Conservation (phyloP, 768 basidiomycete genomes). For the Leucocoprinus leucothites region DNA sequence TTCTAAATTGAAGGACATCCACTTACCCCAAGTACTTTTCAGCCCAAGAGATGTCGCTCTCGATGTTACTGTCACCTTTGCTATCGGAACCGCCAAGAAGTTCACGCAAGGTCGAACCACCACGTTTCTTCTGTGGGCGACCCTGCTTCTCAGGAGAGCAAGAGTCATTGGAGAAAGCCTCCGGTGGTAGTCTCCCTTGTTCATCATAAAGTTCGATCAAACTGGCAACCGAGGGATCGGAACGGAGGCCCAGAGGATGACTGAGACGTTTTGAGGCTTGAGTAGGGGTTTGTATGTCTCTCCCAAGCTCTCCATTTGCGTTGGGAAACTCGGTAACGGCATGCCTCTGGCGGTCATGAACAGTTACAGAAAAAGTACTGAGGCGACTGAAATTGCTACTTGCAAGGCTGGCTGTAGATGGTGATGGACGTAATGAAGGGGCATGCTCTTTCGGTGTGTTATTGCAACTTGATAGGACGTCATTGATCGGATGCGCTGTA, state of each 20-base stretch:
- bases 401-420: conserved; percentile 51
- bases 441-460: background rate
- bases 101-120: conserved; percentile 72
- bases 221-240: conserved; percentile 78
- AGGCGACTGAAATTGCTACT: conserved; percentile 48
- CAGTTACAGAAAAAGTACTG: conserved; percentile 71
- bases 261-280: conserved; percentile 32
- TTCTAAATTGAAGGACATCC: background rate
- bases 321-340: conserved; percentile 64
- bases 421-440: conserved; percentile 38
- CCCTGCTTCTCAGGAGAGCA: conserved; percentile 28
- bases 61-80: conserved; percentile 36
- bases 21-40: conserved; percentile 69
- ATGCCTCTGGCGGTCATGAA: conserved; percentile 51
- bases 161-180: conserved; percentile 64
- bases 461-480: conserved; percentile 25
- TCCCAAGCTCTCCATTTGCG: conserved; percentile 42
- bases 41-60: conserved; percentile 85
- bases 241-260: conserved; percentile 57
- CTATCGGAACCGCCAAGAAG: conserved; percentile 56
- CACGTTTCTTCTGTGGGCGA: conserved; percentile 48
- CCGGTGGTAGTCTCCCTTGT: conserved; percentile 56
- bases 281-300: conserved; percentile 24
- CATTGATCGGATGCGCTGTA: conserved; percentile 69
- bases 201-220: conserved; percentile 73